Evolutionary conservation across 139 green algal species (phyloP), one percentile per base, ranked within the genome.

Genomic region (Mesotaenium endlicherianum): DNA sequence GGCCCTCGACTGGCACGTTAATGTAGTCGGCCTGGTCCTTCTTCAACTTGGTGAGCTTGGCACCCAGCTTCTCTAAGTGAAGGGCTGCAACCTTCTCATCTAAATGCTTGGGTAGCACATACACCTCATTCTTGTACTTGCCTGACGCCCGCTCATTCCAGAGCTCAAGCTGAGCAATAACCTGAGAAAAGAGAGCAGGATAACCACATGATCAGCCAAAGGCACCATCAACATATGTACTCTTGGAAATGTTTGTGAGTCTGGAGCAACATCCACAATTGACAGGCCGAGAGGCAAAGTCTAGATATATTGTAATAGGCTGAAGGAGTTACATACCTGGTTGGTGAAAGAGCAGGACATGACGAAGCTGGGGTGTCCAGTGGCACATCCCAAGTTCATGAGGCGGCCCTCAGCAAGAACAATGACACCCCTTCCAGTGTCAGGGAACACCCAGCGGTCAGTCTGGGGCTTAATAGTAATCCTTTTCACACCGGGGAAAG

Each of bases 321-420:
- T 78, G 20, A 69, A 20, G 49, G 49, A 58, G 11, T 58, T 11
- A 67, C 57, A 69, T n/a, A 81, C 74, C 72, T 87, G 83, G 94
- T 99, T 99, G 86, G 97, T 99, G 95, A 99, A 99, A 41, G 95
- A 98, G 94, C 97, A 99, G 30, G 94, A 98, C 97, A 99, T 99
- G 68, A 99, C 97, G 86, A 99, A 99, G 34, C 91, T 96, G 76
- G 97, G 97, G 92, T 99, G 97, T 83, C 97, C 97, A 44, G 97
- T 99, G 89, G 97, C 97, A 89, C 97, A 99, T 82, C 97, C 97
- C 91, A 99, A 90, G 95, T 99, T 99, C 77, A 99, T 94, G 83
- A 99, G 93, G 89, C 97, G 95, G 87, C 97, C 97, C 93, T 99
- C 96, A 50, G 97, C 97, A 88, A 99, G 92, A 36, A 99, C 83